Percentiles rank a stretch among this genome's conserved stretches.
Conservation (phyloP, 2,329 filamentous ascomycete species). For the Ramichloridium luteum region DNA sequence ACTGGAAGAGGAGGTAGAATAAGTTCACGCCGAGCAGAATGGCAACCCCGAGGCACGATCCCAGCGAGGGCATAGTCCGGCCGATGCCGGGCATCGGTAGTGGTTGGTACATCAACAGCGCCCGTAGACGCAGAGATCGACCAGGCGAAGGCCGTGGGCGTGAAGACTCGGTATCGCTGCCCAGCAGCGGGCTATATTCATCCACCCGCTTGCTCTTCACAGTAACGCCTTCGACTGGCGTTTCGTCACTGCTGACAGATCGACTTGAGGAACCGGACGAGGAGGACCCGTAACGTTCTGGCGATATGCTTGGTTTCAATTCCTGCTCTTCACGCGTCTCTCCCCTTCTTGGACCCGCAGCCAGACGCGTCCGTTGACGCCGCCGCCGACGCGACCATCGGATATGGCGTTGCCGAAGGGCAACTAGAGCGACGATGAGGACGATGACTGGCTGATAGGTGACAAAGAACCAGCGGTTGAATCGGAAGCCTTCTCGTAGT, state of each 20-base stretch:
- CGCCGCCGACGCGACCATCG: conserved; percentile 13
- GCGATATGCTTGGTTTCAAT: no score
- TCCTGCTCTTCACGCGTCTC: conserved; percentile 3
- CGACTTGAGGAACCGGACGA: neutral
- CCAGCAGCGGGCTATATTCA: conserved; percentile 26
- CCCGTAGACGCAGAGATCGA: conserved; percentile 6
- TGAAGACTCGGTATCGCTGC: neutral
- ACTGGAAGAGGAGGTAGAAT: conserved; percentile 46
- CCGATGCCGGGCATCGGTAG: conserved; percentile 44
- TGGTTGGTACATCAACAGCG: conserved; percentile 45
- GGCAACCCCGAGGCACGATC: conserved; percentile 40
- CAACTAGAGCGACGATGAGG: conserved; percentile 26
- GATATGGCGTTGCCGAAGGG: conserved; percentile 27
- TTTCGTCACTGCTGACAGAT: neutral
- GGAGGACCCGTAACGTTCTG: no score
- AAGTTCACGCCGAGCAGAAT: conserved; percentile 43
- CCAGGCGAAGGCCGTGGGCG: conserved; percentile 2
- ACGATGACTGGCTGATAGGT: conserved; percentile 31
- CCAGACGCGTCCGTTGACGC: conserved; percentile 4
- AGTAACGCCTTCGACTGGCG: conserved; percentile 1
- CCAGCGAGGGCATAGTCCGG: conserved; percentile 46
- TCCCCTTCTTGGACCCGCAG: conserved; percentile 5
- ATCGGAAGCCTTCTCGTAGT: conserved; percentile 13
- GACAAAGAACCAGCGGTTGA: conserved; percentile 26
- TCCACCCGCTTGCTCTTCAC: neutral